Conservation (phyloP, 805 yeast species). For the Martiniozyma abietophila region DNA sequence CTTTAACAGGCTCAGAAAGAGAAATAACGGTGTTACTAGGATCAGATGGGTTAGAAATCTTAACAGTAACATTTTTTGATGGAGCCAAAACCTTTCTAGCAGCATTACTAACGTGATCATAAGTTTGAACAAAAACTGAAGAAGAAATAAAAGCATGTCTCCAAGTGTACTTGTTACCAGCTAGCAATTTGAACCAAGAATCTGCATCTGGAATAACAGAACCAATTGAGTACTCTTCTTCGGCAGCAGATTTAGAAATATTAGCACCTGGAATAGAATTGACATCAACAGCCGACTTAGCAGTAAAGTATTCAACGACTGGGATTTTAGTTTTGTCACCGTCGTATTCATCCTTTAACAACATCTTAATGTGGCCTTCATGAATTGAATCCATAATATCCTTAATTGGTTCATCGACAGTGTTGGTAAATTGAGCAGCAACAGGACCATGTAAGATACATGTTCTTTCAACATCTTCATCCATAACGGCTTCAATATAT, state of each 20-base stretch:
- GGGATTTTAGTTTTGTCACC: constrained; percentile 72
- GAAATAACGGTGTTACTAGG: constrained; percentile 50
- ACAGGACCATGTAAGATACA: constrained; percentile 99
- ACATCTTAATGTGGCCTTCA: constrained; percentile 72
- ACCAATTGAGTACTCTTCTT: constrained; percentile 32
- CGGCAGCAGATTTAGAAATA: constrained; percentile 23
- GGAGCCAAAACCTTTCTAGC: constrained; percentile 77
- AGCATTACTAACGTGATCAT: constrained; percentile 71
- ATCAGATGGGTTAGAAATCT: constrained; percentile 44
- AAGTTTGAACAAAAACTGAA: constrained; percentile 75
- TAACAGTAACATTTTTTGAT: constrained; percentile 46
- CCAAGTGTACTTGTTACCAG: constrained; percentile 78
- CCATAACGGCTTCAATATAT: constrained; percentile 92
- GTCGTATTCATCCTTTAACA: constrained; percentile 59
- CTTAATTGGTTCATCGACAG: constrained; percentile 87
- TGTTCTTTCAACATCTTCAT: constrained; percentile 95
- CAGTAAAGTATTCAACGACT: constrained; percentile 82
- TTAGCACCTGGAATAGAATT: constrained; percentile 31
- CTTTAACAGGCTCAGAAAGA: constrained; percentile 64
- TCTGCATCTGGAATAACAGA: constrained; percentile 27
- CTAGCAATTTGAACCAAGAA: constrained; percentile 72
- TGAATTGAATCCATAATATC: constrained; percentile 83
- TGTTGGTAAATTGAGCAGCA: constrained; percentile 84
- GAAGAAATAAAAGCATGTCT: constrained; percentile 81
- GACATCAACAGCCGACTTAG: constrained; percentile 39